phyloP scores from a whole-genome alignment of 306 rosid species.

The Begonia loranthoides region DNA sequence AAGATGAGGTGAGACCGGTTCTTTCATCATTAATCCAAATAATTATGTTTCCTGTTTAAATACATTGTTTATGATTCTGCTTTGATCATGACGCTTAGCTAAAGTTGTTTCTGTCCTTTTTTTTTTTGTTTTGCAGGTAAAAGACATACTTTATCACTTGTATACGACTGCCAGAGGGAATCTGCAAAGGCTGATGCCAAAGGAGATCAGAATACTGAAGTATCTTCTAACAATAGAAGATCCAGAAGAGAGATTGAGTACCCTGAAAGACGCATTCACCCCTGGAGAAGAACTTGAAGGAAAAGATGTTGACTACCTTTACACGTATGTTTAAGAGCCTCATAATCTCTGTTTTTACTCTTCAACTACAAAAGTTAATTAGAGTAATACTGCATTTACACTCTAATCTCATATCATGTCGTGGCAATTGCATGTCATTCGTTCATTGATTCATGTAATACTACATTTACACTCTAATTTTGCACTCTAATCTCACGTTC shows the following conservation, averaged over 20 bases:
- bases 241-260: constrained; percentile 52
- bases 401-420: no score
- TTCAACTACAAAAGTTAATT: background rate
- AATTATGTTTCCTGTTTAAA: background rate
- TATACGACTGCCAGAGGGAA: constrained; percentile 67
- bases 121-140: constrained; percentile 29
- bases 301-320: constrained; percentile 50
- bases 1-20: constrained; percentile 59
- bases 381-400: no score
- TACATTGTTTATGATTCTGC: background rate
- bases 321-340: constrained; percentile 46
- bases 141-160: constrained; percentile 71
- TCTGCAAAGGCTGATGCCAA: constrained; percentile 77
- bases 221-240: constrained; percentile 61
- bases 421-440: no score
- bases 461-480: no score
- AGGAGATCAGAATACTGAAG: constrained; percentile 76
- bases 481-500: no score
- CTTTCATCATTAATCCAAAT: background rate
- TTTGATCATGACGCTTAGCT: background rate
- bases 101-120: background rate
- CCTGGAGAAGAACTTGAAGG: constrained; percentile 89
- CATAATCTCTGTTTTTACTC: background rate
- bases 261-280: constrained; percentile 76
- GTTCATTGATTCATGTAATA: no score